Evolutionary conservation across 495 filamentous ascomycete species (phyloP).

Genomic region (Friedmanniomyces simplex): DNA sequence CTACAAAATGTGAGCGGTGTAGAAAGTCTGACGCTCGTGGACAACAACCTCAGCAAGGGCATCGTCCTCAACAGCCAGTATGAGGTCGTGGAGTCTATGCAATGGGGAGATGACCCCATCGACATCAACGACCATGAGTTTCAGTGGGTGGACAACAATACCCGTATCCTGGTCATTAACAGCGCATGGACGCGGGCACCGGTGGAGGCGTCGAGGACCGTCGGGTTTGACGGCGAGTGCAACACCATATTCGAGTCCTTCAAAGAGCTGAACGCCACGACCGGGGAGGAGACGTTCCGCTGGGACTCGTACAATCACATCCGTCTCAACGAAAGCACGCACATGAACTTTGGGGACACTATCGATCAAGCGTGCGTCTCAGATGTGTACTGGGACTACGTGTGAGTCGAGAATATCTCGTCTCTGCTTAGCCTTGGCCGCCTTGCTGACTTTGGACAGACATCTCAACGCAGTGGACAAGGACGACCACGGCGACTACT

Average conservation of each 20-base stretch:
- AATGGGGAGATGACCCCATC: neutral
- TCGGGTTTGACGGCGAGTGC: slow-evolving; percentile 5
- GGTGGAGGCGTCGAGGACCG: neutral
- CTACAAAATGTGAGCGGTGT: neutral
- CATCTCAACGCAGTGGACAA: slow-evolving; percentile 24
- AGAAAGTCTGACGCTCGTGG: slow-evolving; percentile 5
- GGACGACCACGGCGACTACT: slow-evolving; percentile 16
- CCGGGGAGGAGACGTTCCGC: slow-evolving; percentile 3
- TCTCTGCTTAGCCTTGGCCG: neutral
- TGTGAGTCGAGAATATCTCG: neutral
- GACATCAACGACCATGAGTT: slow-evolving; percentile 9
- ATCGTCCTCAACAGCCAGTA: slow-evolving; percentile 3
- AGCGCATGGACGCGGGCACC: neutral
- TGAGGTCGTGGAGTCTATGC: neutral
- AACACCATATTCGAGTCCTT: slow-evolving; percentile 5
- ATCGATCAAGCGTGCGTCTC: neutral
- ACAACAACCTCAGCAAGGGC: neutral
- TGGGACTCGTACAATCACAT: slow-evolving; percentile 5
- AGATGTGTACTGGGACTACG: slow-evolving; percentile 4
- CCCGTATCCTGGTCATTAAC: neutral
- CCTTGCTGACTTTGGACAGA: neutral
- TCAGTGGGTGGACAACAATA: neutral
- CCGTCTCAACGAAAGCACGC: slow-evolving; percentile 9
- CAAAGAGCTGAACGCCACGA: neutral
- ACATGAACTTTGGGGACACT: neutral